Evolutionary conservation across 257 asterid species (phyloP), one percentile per base, ranked within the genome.

Genomic region (Solanum lycopersicoides): DNA sequence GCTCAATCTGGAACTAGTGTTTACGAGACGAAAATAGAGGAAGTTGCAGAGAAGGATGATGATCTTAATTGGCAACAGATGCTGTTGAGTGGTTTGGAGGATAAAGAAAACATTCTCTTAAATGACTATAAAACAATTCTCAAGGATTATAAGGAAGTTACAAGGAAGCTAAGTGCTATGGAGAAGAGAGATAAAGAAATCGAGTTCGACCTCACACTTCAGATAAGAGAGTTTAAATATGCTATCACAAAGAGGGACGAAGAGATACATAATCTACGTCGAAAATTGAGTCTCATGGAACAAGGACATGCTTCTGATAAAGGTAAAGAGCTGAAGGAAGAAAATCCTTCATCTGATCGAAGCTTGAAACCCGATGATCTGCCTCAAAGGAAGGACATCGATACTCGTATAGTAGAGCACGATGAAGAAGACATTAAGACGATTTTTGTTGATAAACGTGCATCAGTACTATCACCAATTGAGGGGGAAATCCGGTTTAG

Each of bases 71-170:
- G 98, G 98, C 97, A 92, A 91, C 93, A 92, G 88, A 90, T 95
- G 94, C 92, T 97, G 25, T 87, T 93, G 89, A 93, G 88, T 12
- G 99, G 96, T 56, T 83, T 94, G 20, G 98, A 96, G 87, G 99
- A 97, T 83, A 92, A 91, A 83, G 99, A 97, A 88, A 95, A 88
- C 90, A 89, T 93, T 86, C 92, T 95, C 8, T 92, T 95, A 39
- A 89, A 90, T 87, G 99, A 97, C 88, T 97, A 95, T 86, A 92
- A 96, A 2, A 87, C 92, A 12, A 89, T 95, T 50, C 95, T 97
- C 73, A 90, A 92, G 89, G 94, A 92, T 86, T 97, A 94, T 92
- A 97, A 97, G 90, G 98, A 97, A 3, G 91, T 91, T 42, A 97
- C 94, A 91, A 95, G 88, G 93, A 92, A 91, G 91, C 94, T 95